Evolutionary conservation across 768 basidiomycete genomes (phyloP), one percentile per base, ranked within the genome.

Genomic region (Lenzites betulinus): DNA sequence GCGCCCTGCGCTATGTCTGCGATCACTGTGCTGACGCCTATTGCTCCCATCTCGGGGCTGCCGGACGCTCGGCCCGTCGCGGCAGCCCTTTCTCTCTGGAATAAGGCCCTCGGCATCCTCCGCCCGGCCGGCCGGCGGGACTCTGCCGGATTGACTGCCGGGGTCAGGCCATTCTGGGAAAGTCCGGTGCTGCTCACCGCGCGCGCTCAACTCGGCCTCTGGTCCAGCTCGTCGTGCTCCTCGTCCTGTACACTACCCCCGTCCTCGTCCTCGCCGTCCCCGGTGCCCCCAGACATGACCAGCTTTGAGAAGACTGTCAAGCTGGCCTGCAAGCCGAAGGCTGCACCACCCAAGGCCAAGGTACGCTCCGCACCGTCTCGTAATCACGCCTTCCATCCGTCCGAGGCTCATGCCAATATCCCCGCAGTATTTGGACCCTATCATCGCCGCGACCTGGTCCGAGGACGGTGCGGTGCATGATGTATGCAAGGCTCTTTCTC

Each of bases 301-400:
- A 88, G 86, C 76, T 90, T 82, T 75, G 90, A 92, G 79, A 92
- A 98, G 81, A 88, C 91, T 70, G 91, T 98, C 67, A 97, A 96
- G 78, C 77, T 93, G 72, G 97, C 96, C 15, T 98, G 95, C 78
- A 98, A 98, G 82, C 93, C 95, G 58, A 98, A 98, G 78, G 86
- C 92, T 47, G 93, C 93, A 2, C 88, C 93, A 2, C 97, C 97
- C 63, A 99, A 99, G 77, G 77, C 93, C 64, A 99, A 99, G 84
- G 95, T 93, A 60, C 18, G 76, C 72, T 38, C 44, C 20, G 36
- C n/a, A 33, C 13, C 22, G 33, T n/a, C 42, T 18, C 8, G 13
- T 39, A 9, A 44, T 43, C 54, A 1, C 8, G 12, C 11, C 38
- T 33, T 41, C 47, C 48, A 23, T 23, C 28, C 51, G 18, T 30